These are phyloP conservation scores for Aspergillus thermomutatus DNA, from an alignment of 2,329 filamentous ascomycete genomes.

Conservation along the genomic window DNA sequence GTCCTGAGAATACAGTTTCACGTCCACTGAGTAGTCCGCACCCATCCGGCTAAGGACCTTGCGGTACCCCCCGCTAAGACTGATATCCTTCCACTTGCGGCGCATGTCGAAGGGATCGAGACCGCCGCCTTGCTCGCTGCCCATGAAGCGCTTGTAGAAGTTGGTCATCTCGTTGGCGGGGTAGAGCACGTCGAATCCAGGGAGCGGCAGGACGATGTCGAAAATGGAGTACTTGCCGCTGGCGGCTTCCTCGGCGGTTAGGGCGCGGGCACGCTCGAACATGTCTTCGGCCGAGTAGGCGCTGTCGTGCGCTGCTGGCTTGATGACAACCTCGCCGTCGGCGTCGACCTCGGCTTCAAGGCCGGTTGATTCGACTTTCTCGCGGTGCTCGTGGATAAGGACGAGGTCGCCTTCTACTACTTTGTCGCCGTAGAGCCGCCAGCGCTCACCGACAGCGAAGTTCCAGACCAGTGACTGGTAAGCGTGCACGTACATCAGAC, in stretches of 20 bases:
- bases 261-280: constrained; percentile 66
- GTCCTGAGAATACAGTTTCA: constrained; percentile 62
- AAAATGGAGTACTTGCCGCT: constrained; percentile 76
- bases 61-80: constrained; percentile 82
- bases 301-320: constrained; percentile 56
- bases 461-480: constrained; percentile 98
- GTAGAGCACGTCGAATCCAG: constrained; percentile 86
- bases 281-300: constrained; percentile 52
- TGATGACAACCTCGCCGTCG: constrained; percentile 64
- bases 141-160: constrained; percentile 87
- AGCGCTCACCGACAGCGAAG: constrained; percentile 73
- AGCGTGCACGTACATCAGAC: constrained; percentile 93
- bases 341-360: constrained; percentile 48
- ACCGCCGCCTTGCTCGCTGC: constrained; percentile 67
- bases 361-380: constrained; percentile 38
- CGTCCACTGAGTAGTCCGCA: constrained; percentile 60
- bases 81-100: constrained; percentile 79
- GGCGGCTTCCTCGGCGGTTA: constrained; percentile 73
- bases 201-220: constrained; percentile 87
- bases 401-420: constrained; percentile 86
- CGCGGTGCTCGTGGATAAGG: constrained; percentile 58
- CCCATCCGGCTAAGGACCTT: constrained; percentile 74
- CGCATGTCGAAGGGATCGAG: constrained; percentile 86
- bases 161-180: constrained; percentile 78
- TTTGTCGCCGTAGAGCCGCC: constrained; percentile 67